Evolutionary conservation across 148 eudicot genomes (phyloP).

Genomic region (Oxyria digyna): DNA sequence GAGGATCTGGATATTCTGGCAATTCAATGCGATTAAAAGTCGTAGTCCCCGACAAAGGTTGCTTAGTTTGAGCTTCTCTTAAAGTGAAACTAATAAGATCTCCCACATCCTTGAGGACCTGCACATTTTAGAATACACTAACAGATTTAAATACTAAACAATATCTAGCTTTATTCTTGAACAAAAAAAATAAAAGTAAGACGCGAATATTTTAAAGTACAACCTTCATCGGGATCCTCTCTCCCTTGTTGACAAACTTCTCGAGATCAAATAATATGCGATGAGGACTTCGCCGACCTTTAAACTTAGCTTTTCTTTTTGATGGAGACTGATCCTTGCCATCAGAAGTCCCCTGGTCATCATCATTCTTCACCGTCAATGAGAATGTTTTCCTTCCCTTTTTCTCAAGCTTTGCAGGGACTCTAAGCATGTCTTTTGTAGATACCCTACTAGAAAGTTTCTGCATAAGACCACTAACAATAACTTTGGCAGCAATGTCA

Average conservation of each 20-base stretch:
- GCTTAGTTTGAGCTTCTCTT: slow-evolving; percentile 58
- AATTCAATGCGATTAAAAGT: slow-evolving; percentile 83
- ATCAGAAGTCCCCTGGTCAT: slow-evolving; percentile 21
- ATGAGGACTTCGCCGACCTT: slow-evolving; percentile 37
- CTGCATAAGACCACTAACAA: slow-evolving; percentile 47
- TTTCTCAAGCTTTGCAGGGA: slow-evolving; percentile 72
- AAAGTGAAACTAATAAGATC: slow-evolving; percentile 51
- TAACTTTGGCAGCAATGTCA: slow-evolving; percentile 57
- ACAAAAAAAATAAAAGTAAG: not conserved
- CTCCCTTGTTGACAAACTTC: slow-evolving; percentile 54
- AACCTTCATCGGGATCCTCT: slow-evolving; percentile 82
- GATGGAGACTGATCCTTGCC: slow-evolving; percentile 22
- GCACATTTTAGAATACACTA: slow-evolving; percentile 11
- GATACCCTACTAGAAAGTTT: slow-evolving; percentile 25
- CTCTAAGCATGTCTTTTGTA: slow-evolving; percentile 45
- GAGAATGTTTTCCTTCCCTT: slow-evolving; percentile 60
- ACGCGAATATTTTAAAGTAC: not conserved
- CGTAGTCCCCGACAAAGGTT: slow-evolving; percentile 74
- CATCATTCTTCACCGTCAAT: slow-evolving; percentile 50
- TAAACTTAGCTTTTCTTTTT: slow-evolving; percentile 37
- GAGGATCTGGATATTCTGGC: slow-evolving; percentile 62
- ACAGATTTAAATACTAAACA: slow-evolving; percentile 1
- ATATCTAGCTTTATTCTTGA: not conserved
- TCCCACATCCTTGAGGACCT: slow-evolving; percentile 79
- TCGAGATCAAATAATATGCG: slow-evolving; percentile 58